Percentiles rank a stretch among this genome's conserved stretches.
These are phyloP conservation scores for Vitis hybrid DNA, from an alignment of 177 flowering plant genomes.

Conservation along the genomic window DNA sequence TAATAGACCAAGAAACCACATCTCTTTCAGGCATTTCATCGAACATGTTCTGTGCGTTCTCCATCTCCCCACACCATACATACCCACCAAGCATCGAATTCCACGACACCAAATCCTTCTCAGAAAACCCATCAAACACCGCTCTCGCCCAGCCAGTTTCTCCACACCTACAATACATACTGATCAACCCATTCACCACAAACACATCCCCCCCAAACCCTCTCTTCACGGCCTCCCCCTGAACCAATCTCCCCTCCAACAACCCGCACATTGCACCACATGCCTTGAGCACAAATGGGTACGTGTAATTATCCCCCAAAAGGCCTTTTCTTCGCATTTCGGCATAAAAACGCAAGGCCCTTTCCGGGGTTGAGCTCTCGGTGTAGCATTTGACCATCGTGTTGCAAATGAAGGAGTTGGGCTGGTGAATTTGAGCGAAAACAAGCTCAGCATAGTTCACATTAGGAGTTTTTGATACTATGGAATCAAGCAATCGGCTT, in stretches of 20 bases:
- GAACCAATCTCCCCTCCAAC: conserved; percentile 25
- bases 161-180: conserved; percentile 35
- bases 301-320: conserved; percentile 30
- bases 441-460: conserved; percentile 25
- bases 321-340: conserved; percentile 20
- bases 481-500: too few relatives aligned
- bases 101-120: conserved; percentile 45
- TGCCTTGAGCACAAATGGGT: conserved; percentile 36
- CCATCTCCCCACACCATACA: conserved; percentile 24
- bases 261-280: conserved; percentile 27
- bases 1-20: conserved; percentile 37
- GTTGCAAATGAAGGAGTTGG: conserved; percentile 32
- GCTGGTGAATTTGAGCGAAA: conserved; percentile 23
- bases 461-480: background rate
- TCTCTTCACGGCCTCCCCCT: conserved; percentile 32
- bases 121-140: conserved; percentile 25
- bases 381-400: conserved; percentile 30
- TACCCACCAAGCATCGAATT: conserved; percentile 31
- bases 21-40: conserved; percentile 43
- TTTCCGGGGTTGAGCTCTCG: conserved; percentile 17
- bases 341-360: conserved; percentile 19
- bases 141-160: conserved; percentile 16
- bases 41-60: conserved; percentile 32
- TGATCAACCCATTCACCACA: conserved; percentile 34
- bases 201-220: conserved; percentile 29